Percentiles rank a stretch among this genome's conserved stretches.
Conservation (phyloP, 2,329 filamentous ascomycete species). For the Escovopsis weberi region DNA sequence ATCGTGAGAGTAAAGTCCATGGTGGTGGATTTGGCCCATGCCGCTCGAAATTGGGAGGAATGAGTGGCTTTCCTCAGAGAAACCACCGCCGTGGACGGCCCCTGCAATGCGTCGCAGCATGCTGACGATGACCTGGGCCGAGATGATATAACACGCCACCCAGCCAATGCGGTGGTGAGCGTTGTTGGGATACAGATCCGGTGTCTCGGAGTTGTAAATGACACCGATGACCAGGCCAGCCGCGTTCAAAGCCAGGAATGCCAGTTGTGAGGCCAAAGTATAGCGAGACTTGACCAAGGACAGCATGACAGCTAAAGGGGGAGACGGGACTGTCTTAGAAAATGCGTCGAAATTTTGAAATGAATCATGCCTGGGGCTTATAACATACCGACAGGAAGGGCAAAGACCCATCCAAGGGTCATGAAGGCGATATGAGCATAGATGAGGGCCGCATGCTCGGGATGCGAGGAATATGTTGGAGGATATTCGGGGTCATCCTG, state of each 20-base stretch:
- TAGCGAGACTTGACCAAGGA: conserved; percentile 68
- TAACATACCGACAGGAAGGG: conserved; percentile 55
- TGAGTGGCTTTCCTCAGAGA: conserved; percentile 32
- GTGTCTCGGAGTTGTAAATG: conserved; percentile 67
- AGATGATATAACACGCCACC: conserved; percentile 60
- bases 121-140: conserved; percentile 54
- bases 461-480: conserved; percentile 45
- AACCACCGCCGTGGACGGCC: conserved; percentile 1
- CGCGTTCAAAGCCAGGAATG: conserved; percentile 49
- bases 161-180: conserved; percentile 83
- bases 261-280: conserved; percentile 52
- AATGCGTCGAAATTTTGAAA: not conserved
- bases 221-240: conserved; percentile 49
- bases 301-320: conserved; percentile 58
- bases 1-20: conserved; percentile 20
- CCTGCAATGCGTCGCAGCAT: conserved; percentile 45
- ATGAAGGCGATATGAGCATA: conserved; percentile 58
- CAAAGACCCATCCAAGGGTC: conserved; percentile 55
- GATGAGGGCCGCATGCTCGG: conserved; percentile 40
- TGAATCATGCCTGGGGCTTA: not conserved
- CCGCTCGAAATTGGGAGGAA: conserved; percentile 50
- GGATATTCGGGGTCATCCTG: conserved; percentile 19
- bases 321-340: not conserved
- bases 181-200: conserved; percentile 76
- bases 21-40: conserved; percentile 36